Conservation (phyloP, 257 asterid species). For the Solanum arcanum region DNA sequence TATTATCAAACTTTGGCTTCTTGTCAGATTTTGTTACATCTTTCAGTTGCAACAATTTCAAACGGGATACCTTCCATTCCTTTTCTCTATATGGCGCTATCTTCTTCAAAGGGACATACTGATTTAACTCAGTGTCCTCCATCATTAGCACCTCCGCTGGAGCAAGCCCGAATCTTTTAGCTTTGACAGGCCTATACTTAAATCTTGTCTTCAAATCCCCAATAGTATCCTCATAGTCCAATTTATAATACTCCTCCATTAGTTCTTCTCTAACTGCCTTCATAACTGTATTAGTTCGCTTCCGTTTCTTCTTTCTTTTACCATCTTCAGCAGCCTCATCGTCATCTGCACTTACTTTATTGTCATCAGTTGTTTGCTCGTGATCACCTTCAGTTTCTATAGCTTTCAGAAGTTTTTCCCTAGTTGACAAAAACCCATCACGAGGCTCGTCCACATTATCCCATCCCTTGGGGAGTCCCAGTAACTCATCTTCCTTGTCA, state of each 20-base stretch:
- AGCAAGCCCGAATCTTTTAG: constrained; percentile 46
- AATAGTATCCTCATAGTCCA: constrained; percentile 74
- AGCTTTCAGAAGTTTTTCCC: constrained; percentile 37
- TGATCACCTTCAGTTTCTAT: constrained; percentile 8
- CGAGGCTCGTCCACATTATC: constrained; percentile 23
- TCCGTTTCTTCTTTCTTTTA: constrained; percentile 49
- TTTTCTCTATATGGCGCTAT: constrained; percentile 67
- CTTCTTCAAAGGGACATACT: constrained; percentile 64
- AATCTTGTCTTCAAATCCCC: constrained; percentile 83
- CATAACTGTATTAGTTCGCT: constrained; percentile 32
- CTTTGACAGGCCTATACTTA: constrained; percentile 50
- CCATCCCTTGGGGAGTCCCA: constrained; percentile 71
- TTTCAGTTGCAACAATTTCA: constrained; percentile 29
- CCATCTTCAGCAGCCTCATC: constrained; percentile 22
- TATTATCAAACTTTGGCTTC: constrained; percentile 3
- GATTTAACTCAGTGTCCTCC: constrained; percentile 74
- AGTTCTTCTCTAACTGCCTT: constrained; percentile 36
- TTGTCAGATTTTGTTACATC: constrained; percentile 2
- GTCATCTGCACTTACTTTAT: constrained; percentile 18
- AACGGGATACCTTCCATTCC: constrained; percentile 71
- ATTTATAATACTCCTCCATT: constrained; percentile 76
- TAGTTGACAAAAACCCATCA: constrained; percentile 37
- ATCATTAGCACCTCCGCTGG: constrained; percentile 35
- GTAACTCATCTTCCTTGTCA: constrained; percentile 75
- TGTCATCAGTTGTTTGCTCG: constrained; percentile 11